Evolutionary conservation across 768 basidiomycete species (phyloP).

Genomic region (Collybiopsis luxurians): DNA sequence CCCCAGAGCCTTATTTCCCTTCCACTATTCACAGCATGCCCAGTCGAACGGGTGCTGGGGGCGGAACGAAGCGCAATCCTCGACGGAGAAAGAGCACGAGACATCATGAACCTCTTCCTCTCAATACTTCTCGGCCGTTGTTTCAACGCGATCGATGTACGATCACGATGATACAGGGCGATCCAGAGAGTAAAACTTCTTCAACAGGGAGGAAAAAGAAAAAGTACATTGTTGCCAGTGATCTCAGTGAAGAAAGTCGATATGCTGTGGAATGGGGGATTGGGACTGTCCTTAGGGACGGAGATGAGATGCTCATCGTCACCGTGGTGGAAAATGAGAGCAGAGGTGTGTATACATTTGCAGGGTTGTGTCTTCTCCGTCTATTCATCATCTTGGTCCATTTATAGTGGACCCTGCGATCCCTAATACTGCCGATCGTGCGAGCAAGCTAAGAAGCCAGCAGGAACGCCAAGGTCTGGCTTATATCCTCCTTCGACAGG

Average conservation of each 20-base stretch:
- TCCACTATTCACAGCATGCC: slow-evolving; percentile 47
- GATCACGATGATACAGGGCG: slow-evolving; percentile 83
- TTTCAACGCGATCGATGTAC: slow-evolving; percentile 94
- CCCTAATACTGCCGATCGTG: slow-evolving; percentile 71
- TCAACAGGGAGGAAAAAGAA: slow-evolving; percentile 49
- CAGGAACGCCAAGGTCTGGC: slow-evolving; percentile 93
- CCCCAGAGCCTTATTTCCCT: slow-evolving; percentile 81
- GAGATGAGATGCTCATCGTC: slow-evolving; percentile 90
- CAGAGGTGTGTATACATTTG: slow-evolving; percentile 57
- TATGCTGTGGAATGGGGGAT: slow-evolving; percentile 99
- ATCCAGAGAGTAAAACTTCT: slow-evolving; percentile 54
- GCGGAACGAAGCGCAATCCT: slow-evolving; percentile 38
- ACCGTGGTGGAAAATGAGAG: slow-evolving; percentile 90
- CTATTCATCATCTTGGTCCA: slow-evolving; percentile 7
- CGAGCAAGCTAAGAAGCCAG: slow-evolving; percentile 80
- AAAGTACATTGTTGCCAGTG: slow-evolving; percentile 89
- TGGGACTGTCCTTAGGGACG: slow-evolving; percentile 91
- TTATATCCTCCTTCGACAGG: slow-evolving; percentile 87
- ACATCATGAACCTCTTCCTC: slow-evolving; percentile 60
- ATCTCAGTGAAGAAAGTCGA: slow-evolving; percentile 89
- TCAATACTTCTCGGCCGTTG: slow-evolving; percentile 70
- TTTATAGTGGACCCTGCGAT: slow-evolving; percentile 61
- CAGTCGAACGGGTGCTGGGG: slow-evolving; percentile 35
- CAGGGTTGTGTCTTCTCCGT: not conserved
- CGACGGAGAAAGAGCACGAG: slow-evolving; percentile 62